Conservation (phyloP, 108 stramenopile genomes). For the Nitzschia palea region DNA sequence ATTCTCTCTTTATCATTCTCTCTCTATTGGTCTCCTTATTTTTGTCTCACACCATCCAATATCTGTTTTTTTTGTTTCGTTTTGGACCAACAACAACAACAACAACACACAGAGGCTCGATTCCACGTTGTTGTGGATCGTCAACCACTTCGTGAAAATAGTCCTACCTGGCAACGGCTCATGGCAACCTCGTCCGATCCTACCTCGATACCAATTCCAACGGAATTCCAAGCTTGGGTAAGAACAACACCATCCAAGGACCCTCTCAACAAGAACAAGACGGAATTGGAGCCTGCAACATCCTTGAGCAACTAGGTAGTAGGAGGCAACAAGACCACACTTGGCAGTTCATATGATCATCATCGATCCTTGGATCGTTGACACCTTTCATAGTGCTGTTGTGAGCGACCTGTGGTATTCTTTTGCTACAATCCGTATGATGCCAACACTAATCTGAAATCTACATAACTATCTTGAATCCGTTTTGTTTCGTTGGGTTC, state of each 20-base stretch:
- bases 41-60: conserved; percentile 1
- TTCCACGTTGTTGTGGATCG: conserved; percentile 81
- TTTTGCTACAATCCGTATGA: too few relatives aligned
- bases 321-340: neutral
- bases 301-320: neutral
- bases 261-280: neutral
- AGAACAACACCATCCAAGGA: neutral
- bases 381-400: too few relatives aligned
- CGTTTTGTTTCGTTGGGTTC: too few relatives aligned
- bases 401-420: too few relatives aligned
- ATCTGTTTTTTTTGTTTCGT: neutral
- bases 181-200: conserved; percentile 13
- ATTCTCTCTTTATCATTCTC: neutral
- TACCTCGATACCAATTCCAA: conserved; percentile 13
- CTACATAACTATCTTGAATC: too few relatives aligned
- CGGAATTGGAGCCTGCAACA: neutral
- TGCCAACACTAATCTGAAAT: too few relatives aligned
- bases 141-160: conserved; percentile 53
- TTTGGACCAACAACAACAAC: neutral
- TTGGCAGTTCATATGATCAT: too few relatives aligned
- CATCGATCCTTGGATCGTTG: too few relatives aligned
- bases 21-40: neutral
- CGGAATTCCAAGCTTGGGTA: conserved; percentile 39
- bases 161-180: conserved; percentile 58
- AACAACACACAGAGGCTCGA: conserved; percentile 38